phyloP scores from a whole-genome alignment of 805 yeast genomes.

The Maudiozyma saulgeensis region DNA sequence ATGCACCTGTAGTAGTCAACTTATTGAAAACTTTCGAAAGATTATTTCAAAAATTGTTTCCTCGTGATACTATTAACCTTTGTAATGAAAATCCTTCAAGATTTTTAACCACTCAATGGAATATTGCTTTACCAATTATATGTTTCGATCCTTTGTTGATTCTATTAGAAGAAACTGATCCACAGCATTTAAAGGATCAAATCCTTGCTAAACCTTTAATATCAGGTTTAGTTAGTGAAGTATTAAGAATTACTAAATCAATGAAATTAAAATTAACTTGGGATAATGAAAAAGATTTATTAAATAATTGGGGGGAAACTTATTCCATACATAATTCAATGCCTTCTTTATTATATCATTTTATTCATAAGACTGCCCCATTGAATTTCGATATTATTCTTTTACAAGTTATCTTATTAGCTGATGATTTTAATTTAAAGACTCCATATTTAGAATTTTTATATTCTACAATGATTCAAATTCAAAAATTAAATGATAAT shows the following conservation, averaged over 20 bases:
- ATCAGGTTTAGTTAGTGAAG: slow-evolving; percentile 69
- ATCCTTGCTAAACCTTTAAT: slow-evolving; percentile 79
- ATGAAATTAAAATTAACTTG: slow-evolving; percentile 62
- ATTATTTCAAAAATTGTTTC: slow-evolving; percentile 25
- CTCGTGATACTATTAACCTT: slow-evolving; percentile 32
- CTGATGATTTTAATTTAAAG: slow-evolving; percentile 78
- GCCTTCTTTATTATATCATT: slow-evolving; percentile 63
- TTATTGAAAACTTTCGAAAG: slow-evolving; percentile 25
- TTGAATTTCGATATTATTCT: slow-evolving; percentile 66
- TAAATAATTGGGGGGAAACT: slow-evolving; percentile 42
- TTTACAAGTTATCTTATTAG: slow-evolving; percentile 77
- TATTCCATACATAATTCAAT: slow-evolving; percentile 37
- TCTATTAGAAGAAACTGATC: slow-evolving; percentile 60
- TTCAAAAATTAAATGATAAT: slow-evolving; percentile 39
- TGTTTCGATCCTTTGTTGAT: slow-evolving; percentile 71
- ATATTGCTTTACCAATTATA: slow-evolving; percentile 66
- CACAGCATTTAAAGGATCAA: slow-evolving; percentile 48
- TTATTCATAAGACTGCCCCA: slow-evolving; percentile 41
- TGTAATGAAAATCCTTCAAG: slow-evolving; percentile 31
- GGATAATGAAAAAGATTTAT: slow-evolving; percentile 54
- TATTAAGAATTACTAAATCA: slow-evolving; percentile 59
- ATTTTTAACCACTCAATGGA: slow-evolving; percentile 73
- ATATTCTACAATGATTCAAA: slow-evolving; percentile 68
- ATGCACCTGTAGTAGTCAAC: slow-evolving; percentile 13
- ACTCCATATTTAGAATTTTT: slow-evolving; percentile 87